phyloP scores from a whole-genome alignment of 495 filamentous ascomycete species.

The Aspergillus sparsus region DNA sequence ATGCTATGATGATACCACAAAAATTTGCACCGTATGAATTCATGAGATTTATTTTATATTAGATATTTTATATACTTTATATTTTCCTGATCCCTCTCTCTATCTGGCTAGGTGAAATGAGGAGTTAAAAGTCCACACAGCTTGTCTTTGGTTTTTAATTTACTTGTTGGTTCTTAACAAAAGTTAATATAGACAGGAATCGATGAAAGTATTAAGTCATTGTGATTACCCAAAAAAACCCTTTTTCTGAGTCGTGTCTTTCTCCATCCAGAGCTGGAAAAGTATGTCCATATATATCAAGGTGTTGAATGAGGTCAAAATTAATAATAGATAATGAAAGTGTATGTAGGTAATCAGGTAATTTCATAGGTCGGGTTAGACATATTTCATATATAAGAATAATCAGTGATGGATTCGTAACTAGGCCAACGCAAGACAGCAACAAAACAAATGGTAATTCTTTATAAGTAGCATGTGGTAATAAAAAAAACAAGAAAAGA shows the following conservation, averaged over 20 bases:
- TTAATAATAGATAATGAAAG: too few relatives aligned
- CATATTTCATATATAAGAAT: not conserved
- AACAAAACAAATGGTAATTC: not conserved
- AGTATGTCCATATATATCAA: too few relatives aligned
- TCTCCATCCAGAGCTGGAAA: too few relatives aligned
- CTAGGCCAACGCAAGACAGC: not conserved
- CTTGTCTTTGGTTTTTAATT: too few relatives aligned
- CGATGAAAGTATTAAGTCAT: too few relatives aligned
- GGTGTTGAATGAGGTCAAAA: too few relatives aligned
- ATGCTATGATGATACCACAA: constrained; percentile 33
- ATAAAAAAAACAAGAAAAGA: constrained; percentile 1
- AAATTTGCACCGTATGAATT: constrained; percentile 31
- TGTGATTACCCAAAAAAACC: too few relatives aligned
- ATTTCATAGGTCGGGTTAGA: too few relatives aligned
- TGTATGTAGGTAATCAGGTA: too few relatives aligned
- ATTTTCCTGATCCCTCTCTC: not conserved
- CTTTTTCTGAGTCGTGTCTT: too few relatives aligned
- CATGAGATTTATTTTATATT: constrained; percentile 25
- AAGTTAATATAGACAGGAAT: too few relatives aligned
- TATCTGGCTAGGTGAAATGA: not conserved
- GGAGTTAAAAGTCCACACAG: not conserved
- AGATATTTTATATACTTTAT: not conserved
- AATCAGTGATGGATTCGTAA: not conserved
- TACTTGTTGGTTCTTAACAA: too few relatives aligned
- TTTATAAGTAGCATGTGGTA: constrained; percentile 5